Evolutionary conservation across 2,329 filamentous ascomycete species (phyloP).

Genomic region (Cladosporium velox): DNA sequence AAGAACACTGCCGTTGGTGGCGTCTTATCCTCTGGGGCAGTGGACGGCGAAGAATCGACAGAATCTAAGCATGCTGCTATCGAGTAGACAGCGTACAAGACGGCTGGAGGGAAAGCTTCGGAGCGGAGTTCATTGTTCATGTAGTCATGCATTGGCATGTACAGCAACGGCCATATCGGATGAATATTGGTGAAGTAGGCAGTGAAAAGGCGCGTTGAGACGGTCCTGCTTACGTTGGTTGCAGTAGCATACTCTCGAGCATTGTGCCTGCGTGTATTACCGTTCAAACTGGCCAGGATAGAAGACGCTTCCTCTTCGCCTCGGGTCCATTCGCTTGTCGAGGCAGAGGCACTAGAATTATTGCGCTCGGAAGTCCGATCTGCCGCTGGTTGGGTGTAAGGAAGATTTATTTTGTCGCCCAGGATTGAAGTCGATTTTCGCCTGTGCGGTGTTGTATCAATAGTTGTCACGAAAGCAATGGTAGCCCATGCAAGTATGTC

Average conservation of each 20-base stretch:
- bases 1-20: slow-evolving; percentile 14
- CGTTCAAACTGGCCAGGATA: not conserved
- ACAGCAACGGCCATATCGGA: slow-evolving; percentile 14
- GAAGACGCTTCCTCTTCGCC: not conserved
- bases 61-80: slow-evolving; percentile 16
- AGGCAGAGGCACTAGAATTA: not conserved
- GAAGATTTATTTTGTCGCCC: not conserved
- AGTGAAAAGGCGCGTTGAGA: slow-evolving; percentile 5
- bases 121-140: slow-evolving; percentile 3
- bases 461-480: not conserved
- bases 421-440: not conserved
- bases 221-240: slow-evolving; percentile 1
- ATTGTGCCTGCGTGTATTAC: not conserved
- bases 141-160: slow-evolving; percentile 17
- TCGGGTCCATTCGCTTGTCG: slow-evolving; percentile 2
- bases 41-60: not conserved
- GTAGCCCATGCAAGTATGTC: not conserved
- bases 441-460: not conserved
- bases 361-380: not conserved
- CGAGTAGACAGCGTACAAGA: slow-evolving; percentile 14
- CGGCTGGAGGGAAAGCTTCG: slow-evolving; percentile 10
- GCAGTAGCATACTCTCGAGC: not conserved
- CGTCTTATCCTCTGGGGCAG: not conserved
- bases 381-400: not conserved
- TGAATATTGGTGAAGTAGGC: slow-evolving; percentile 18